Evolutionary conservation across 148 eudicot genomes (phyloP).

Genomic region (Rhododendron simsii): DNA sequence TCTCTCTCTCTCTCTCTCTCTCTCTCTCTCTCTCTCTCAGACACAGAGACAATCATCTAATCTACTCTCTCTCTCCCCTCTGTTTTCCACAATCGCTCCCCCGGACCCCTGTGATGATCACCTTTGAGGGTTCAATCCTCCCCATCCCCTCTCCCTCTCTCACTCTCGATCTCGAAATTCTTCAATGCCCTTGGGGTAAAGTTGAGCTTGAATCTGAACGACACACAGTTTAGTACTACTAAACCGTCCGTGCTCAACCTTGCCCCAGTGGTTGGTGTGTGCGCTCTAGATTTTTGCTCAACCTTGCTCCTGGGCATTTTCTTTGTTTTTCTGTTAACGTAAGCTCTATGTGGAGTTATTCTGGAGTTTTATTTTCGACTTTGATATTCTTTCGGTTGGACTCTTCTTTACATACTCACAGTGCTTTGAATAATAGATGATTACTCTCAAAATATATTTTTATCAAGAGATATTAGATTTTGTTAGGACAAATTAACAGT

Average conservation of each 20-base stretch:
- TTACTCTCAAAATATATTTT: no score
- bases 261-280: no score
- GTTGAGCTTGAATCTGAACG: no score
- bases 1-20: neutral
- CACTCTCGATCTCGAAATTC: neutral
- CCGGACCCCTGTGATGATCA: neutral
- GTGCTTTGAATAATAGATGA: no score
- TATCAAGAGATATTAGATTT: no score
- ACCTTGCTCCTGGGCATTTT: neutral
- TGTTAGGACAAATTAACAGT: no score
- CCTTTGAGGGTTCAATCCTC: neutral
- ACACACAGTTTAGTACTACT: no score
- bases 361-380: neutral
- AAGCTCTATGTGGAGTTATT: neutral
- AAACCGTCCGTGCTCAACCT: no score
- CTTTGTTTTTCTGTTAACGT: neutral
- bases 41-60: neutral
- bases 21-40: neutral
- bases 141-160: neutral
- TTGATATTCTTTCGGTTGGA: neutral
- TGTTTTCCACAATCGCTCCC: neutral
- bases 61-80: neutral
- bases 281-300: no score
- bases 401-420: neutral
- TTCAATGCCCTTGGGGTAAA: no score